A percentile compares a stretch with the other conserved stretches of the same genome.
phyloP scores from a whole-genome alignment of 1,284 basidiomycete species.

The Malassezia dermatis region DNA sequence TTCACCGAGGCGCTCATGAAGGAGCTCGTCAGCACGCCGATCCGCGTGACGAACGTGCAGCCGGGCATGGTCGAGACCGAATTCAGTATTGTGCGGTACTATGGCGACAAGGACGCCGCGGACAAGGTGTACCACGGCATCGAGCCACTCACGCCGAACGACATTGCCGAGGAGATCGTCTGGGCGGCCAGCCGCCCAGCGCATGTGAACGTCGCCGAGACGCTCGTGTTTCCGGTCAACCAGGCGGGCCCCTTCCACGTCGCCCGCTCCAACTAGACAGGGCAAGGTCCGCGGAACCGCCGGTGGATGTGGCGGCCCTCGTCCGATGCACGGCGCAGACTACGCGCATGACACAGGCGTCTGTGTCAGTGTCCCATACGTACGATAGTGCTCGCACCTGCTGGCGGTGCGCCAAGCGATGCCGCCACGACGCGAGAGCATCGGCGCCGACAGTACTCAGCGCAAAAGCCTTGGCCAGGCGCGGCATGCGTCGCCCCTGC shows the following conservation, averaged over 20 bases:
- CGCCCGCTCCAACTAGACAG: background rate
- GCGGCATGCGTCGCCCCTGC: background rate
- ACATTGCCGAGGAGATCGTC: conserved; percentile 81
- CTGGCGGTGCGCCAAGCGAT: background rate
- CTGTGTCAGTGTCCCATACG: background rate
- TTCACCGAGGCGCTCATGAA: conserved; percentile 73
- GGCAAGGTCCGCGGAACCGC: background rate
- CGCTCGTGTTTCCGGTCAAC: conserved; percentile 32
- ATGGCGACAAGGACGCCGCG: conserved; percentile 26
- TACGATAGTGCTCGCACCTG: background rate
- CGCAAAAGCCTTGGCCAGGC: background rate
- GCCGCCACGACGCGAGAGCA: conserved; percentile 5
- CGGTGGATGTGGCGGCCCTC: background rate
- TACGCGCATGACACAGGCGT: background rate
- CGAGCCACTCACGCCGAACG: conserved; percentile 35
- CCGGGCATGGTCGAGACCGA: conserved; percentile 73
- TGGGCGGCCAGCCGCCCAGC: conserved; percentile 69
- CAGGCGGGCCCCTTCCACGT: conserved; percentile 40
- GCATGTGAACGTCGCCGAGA: conserved; percentile 46
- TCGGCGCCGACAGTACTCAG: background rate
- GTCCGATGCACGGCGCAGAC: background rate
- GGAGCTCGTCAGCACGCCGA: conserved; percentile 71
- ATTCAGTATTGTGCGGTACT: conserved; percentile 32
- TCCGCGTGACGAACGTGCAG: conserved; percentile 42
- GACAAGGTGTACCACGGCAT: conserved; percentile 43